Percentiles rank a stretch among this genome's conserved stretches.
phyloP scores from a whole-genome alignment of 2,329 filamentous ascomycete genomes.

The Biscogniauxia sp. region DNA sequence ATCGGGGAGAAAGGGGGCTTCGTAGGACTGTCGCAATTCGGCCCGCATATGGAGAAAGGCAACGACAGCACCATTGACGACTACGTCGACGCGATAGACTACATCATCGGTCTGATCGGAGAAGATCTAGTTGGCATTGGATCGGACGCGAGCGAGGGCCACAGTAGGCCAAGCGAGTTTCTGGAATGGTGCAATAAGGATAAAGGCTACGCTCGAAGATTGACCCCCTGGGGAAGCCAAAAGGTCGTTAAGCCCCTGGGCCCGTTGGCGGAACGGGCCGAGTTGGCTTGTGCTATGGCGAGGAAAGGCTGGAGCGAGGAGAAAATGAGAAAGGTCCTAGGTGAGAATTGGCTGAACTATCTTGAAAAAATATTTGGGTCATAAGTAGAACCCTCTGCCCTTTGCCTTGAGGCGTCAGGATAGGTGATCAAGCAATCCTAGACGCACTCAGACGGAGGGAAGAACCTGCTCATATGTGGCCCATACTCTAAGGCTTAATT shows the following conservation, averaged over 20 bases:
- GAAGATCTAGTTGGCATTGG: constrained; percentile 38
- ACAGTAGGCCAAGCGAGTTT: constrained; percentile 38
- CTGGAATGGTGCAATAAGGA: constrained; percentile 41
- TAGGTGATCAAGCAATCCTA: no score
- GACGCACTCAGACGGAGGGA: no score
- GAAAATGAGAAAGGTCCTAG: constrained; percentile 39
- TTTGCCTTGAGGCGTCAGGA: no score
- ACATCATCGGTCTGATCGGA: constrained; percentile 35
- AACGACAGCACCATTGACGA: constrained; percentile 42
- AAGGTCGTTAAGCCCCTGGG: constrained; percentile 41
- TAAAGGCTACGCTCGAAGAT: constrained; percentile 37
- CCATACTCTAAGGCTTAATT: no score
- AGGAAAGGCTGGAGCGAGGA: constrained; percentile 36
- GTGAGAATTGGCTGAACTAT: constrained; percentile 39
- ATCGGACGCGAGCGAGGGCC: constrained; percentile 39
- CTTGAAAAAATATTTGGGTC: constrained; percentile 34
- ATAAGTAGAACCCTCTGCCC: not conserved
- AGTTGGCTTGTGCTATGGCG: constrained; percentile 37
- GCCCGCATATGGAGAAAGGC: constrained; percentile 38
- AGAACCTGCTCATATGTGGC: no score
- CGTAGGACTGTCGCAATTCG: constrained; percentile 39
- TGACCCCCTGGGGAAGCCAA: constrained; percentile 40
- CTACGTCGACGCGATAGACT: constrained; percentile 39
- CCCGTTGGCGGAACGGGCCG: constrained; percentile 32
- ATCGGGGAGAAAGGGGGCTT: constrained; percentile 37